These are phyloP conservation scores for Capsicum baccatum DNA, from an alignment of 257 asterid genomes.

Conservation along the genomic window DNA sequence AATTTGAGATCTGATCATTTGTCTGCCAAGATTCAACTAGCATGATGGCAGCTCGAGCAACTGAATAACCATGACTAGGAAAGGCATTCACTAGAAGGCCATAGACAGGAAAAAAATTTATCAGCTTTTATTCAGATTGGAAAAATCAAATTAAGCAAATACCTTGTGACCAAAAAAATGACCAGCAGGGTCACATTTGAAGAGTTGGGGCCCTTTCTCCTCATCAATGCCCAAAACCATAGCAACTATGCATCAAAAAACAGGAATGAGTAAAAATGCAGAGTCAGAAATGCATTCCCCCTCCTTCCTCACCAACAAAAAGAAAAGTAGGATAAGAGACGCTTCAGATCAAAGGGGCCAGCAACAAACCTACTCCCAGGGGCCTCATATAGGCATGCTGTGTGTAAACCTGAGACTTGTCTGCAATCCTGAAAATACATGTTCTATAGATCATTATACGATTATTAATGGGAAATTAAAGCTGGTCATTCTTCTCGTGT, in stretches of 20 bases:
- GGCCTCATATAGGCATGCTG: constrained; percentile 99
- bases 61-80: neutral
- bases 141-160: neutral
- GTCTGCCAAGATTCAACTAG: neutral
- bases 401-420: constrained; percentile 98
- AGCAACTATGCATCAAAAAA: constrained; percentile 59
- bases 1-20: neutral
- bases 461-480: neutral
- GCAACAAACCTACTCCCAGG: constrained; percentile 90
- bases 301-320: neutral
- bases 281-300: neutral
- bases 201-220: constrained; percentile 97
- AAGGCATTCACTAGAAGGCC: neutral
- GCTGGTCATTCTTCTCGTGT: neutral
- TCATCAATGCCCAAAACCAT: constrained; percentile 96
- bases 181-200: constrained; percentile 99
- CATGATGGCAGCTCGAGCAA: neutral
- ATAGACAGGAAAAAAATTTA: neutral
- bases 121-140: constrained; percentile 3
- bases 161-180: constrained; percentile 99
- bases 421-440: constrained; percentile 86
- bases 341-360: constrained; percentile 16
- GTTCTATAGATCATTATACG: neutral
- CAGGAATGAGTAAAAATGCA: constrained; percentile 10
- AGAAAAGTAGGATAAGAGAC: neutral